Evolutionary conservation across 345 rosid species (phyloP).

Genomic region (Excoecaria agallocha): DNA sequence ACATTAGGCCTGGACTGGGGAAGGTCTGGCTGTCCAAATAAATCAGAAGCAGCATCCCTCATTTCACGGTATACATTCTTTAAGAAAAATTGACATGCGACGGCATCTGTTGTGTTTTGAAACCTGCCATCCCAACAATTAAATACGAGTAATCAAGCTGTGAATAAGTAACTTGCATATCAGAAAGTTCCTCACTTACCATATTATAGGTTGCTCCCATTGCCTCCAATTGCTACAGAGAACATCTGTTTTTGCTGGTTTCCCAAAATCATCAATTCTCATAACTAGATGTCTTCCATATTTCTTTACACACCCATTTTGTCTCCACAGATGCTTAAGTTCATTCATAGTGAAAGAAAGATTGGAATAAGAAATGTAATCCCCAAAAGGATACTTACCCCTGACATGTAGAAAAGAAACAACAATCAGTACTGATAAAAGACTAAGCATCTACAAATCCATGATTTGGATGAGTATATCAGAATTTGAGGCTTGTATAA

Average conservation of each 20-base stretch:
- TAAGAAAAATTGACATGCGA: constrained; percentile 86
- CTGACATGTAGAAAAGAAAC: constrained; percentile 38
- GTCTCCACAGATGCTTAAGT: constrained; percentile 91
- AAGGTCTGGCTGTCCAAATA: constrained; percentile 66
- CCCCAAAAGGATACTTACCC: constrained; percentile 89
- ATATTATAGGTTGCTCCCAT: constrained; percentile 83
- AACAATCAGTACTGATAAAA: constrained; percentile 6
- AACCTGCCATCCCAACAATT: constrained; percentile 52
- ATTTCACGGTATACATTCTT: constrained; percentile 80
- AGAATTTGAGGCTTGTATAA: not conserved
- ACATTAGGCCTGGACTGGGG: constrained; percentile 66
- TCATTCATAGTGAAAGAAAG: constrained; percentile 67
- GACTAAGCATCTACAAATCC: not conserved
- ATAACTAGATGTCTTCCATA: constrained; percentile 63
- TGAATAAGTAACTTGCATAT: constrained; percentile 9
- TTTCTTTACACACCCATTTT: constrained; percentile 60
- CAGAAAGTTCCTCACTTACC: constrained; percentile 43
- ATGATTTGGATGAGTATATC: not conserved
- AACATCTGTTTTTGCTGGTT: constrained; percentile 71
- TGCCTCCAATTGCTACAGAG: constrained; percentile 91
- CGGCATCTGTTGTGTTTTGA: constrained; percentile 92
- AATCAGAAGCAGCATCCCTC: constrained; percentile 64
- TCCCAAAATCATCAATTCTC: constrained; percentile 91
- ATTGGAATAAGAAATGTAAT: constrained; percentile 76
- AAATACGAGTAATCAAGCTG: constrained; percentile 7